Base-by-base conservation (phyloP, 2,329 filamentous ascomycete species). In the Ceratocystiopsis brevicomis region DNA sequence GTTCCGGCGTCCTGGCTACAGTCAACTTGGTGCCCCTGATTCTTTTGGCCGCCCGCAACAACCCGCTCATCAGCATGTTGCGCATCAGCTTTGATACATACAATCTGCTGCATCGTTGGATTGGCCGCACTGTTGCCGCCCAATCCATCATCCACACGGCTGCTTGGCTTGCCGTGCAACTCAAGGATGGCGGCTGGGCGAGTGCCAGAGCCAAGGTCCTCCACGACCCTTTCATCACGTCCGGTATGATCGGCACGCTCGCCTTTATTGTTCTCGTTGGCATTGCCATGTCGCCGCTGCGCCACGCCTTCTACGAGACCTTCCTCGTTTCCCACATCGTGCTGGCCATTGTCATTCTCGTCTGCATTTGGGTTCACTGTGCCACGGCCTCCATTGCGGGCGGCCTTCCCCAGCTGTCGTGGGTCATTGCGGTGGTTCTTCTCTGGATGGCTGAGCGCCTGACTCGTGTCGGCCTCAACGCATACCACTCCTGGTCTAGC, bases 221-320 rank as follows among this genome's bases (percentile, higher is more conserved):
- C 12, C 61, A 66, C 43, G 71, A 76, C 51, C 62, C 65, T 13
- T 88, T 86, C 54, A 76, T 84, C 47, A 59, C 61, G 30, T 78
- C 67, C 10, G 66, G 63, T 18, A 61, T 49, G 4, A 42, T 78
- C 21, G 78, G 69, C 39, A 70, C 65, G 2, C 57, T 72, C 40
- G 68, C 72, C 35, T 71, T 94, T 56, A 52, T 73, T 37, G 56
- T 81, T 38, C 66, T 96, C 39, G 55, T 81, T 43, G 54, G 93
- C 42, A 65, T 79, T 25, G 79, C 85, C 11, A 64, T 81, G 43
- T 88, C 85, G 3, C 80, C 86, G 0, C 56, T 98, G 42, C 78
- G 90, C 48, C 88, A 95, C 59, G 86, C 87, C 36, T 95, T 94
- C 58, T 98, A 98, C 64, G 90, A 98, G 63, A 92, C 85, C 1